phyloP scores from a whole-genome alignment of 2,329 filamentous ascomycete genomes.

The Monosporascus sp. region DNA sequence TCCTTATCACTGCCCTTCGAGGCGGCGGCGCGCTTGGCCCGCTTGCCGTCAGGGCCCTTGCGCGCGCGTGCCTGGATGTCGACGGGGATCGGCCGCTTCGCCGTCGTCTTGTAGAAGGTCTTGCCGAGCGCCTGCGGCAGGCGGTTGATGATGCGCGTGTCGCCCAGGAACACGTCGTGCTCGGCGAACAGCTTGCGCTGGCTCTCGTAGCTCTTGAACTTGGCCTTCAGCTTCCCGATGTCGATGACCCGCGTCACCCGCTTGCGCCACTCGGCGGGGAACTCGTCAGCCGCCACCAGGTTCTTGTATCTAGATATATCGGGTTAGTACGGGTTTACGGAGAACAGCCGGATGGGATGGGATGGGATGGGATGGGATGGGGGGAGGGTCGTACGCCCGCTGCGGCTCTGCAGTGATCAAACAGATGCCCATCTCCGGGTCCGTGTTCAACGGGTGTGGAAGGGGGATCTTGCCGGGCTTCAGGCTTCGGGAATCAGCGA shows the following conservation, averaged over 20 bases:
- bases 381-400: slow-evolving; percentile 6
- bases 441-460: slow-evolving; percentile 68
- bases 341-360: not conserved
- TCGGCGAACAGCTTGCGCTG: slow-evolving; percentile 77
- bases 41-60: slow-evolving; percentile 52
- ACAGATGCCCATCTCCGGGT: slow-evolving; percentile 55
- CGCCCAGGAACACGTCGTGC: slow-evolving; percentile 90
- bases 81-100: slow-evolving; percentile 84
- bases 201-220: slow-evolving; percentile 84
- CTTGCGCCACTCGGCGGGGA: slow-evolving; percentile 60
- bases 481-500: slow-evolving; percentile 30
- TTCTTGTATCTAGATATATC: slow-evolving; percentile 71
- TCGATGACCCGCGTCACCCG: slow-evolving; percentile 75
- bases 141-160: slow-evolving; percentile 73
- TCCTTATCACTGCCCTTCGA: too few species aligned
- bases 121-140: slow-evolving; percentile 81
- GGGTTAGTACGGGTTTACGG: not conserved
- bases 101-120: slow-evolving; percentile 79
- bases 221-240: slow-evolving; percentile 69
- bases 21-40: slow-evolving; percentile 39
- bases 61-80: slow-evolving; percentile 57
- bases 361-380: too few species aligned
- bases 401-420: slow-evolving; percentile 71
- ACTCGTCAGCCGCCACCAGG: slow-evolving; percentile 67
- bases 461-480: slow-evolving; percentile 80